phyloP scores from a whole-genome alignment of 495 filamentous ascomycete species.

The Tuber brumale region DNA sequence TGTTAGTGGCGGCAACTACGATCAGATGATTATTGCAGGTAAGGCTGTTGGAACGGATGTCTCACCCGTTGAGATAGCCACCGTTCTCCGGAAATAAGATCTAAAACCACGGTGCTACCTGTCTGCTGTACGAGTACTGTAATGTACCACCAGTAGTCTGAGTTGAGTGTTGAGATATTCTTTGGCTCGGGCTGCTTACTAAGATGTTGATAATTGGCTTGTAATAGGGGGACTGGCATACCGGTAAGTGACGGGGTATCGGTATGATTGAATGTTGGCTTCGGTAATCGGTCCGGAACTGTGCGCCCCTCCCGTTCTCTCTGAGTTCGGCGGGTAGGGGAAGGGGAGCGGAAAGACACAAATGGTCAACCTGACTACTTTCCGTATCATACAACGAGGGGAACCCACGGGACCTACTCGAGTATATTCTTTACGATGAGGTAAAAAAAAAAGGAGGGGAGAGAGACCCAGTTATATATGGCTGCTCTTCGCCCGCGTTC shows the following conservation, averaged over 20 bases:
- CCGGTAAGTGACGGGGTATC: not conserved
- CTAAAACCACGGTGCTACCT: too few species aligned
- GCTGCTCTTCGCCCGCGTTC: slow-evolving; percentile 6
- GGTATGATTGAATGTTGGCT: slow-evolving; percentile 33
- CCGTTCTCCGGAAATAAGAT: not conserved
- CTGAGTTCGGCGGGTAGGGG: not conserved
- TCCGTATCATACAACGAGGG: not conserved
- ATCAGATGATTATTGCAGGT: not conserved
- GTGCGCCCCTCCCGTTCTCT: not conserved
- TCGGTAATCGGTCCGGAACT: not conserved
- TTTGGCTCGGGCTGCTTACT: not conserved
- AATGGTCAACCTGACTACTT: slow-evolving; percentile 7
- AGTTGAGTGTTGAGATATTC: not conserved
- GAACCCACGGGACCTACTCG: not conserved
- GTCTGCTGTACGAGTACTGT: too few species aligned
- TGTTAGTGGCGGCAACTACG: not conserved
- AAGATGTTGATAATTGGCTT: not conserved
- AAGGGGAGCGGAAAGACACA: not conserved
- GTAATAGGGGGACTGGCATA: not conserved
- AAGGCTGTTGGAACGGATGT: not conserved
- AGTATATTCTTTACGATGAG: not conserved
- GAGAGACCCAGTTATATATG: slow-evolving; percentile 11
- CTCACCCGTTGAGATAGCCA: not conserved
- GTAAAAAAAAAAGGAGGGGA: not conserved
- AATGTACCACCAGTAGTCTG: not conserved